phyloP scores from a whole-genome alignment of 352 stramenopile species.

The Peronospora tabacina region DNA sequence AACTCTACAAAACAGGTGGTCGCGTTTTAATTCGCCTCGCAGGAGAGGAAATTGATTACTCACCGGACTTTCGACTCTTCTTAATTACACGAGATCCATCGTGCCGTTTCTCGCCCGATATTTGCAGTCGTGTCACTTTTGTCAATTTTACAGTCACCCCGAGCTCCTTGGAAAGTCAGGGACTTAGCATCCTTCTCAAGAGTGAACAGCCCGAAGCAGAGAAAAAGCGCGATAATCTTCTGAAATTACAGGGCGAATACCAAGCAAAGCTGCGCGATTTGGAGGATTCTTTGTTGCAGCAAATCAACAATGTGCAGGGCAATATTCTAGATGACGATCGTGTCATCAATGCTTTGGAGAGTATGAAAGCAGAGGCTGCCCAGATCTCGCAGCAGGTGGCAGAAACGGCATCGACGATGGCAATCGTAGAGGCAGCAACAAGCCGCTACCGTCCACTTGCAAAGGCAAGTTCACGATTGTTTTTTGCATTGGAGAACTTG shows the following conservation, averaged over 20 bases:
- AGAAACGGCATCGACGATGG: constrained; percentile 79
- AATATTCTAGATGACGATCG: constrained; percentile 99
- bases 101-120: constrained; percentile 96
- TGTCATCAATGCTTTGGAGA: constrained; percentile 97
- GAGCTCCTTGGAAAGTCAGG: constrained; percentile 95
- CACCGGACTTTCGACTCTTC: constrained; percentile 97
- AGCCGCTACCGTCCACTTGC: constrained; percentile 94
- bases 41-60: constrained; percentile 99
- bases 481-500: constrained; percentile 91
- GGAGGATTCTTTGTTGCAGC: constrained; percentile 96
- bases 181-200: constrained; percentile 93
- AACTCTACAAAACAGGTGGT: constrained; percentile 98
- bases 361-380: constrained; percentile 95
- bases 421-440: constrained; percentile 84
- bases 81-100: constrained; percentile 97
- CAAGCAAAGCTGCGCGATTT: constrained; percentile 94
- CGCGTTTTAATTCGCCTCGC: constrained; percentile 95
- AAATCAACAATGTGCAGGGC: constrained; percentile 97
- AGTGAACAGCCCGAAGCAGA: constrained; percentile 97
- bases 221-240: constrained; percentile 90
- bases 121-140: constrained; percentile 98
- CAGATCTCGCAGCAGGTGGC: constrained; percentile 91
- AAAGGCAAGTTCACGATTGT: constrained; percentile 78
- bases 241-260: constrained; percentile 98
- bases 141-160: constrained; percentile 99